Percentiles rank a stretch among this genome's conserved stretches.
Evolutionary conservation across 2,329 filamentous ascomycete genomes (phyloP).

Genomic region (Cladorrhinum sp.): DNA sequence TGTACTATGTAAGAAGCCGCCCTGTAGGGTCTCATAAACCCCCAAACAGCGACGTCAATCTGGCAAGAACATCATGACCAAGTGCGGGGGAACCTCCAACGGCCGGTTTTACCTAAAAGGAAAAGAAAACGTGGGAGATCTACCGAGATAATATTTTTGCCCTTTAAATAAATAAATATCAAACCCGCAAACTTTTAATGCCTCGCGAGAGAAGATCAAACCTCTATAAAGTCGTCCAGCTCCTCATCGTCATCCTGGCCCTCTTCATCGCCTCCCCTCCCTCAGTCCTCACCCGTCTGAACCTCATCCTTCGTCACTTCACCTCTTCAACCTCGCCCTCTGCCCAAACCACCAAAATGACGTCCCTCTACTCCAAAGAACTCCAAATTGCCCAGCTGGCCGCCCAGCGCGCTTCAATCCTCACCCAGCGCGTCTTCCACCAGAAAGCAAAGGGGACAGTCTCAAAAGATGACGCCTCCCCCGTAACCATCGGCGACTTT

Average conservation of each 20-base stretch:
- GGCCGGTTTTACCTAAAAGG: constrained; percentile 1
- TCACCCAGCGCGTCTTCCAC: constrained; percentile 57
- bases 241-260: constrained; percentile 5
- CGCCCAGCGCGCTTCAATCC: constrained; percentile 69
- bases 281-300: constrained; percentile 25
- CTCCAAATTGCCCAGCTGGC: constrained; percentile 81
- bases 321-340: not conserved
- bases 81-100: not conserved
- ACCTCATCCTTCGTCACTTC: not conserved
- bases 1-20: not conserved
- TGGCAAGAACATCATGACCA: not conserved
- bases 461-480: constrained; percentile 91
- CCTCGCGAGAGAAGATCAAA: not conserved
- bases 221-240: not conserved
- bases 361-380: constrained; percentile 72
- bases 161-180: not conserved
- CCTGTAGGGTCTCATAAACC: no score
- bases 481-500: constrained; percentile 97
- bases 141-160: no score
- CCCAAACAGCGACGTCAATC: not conserved
- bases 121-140: not conserved
- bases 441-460: constrained; percentile 93
- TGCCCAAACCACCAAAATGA: constrained; percentile 45
- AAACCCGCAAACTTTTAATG: not conserved
- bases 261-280: constrained; percentile 27